Conservation (phyloP, 2,329 filamentous ascomycete species). For the Akanthomyces dipterigenus region DNA sequence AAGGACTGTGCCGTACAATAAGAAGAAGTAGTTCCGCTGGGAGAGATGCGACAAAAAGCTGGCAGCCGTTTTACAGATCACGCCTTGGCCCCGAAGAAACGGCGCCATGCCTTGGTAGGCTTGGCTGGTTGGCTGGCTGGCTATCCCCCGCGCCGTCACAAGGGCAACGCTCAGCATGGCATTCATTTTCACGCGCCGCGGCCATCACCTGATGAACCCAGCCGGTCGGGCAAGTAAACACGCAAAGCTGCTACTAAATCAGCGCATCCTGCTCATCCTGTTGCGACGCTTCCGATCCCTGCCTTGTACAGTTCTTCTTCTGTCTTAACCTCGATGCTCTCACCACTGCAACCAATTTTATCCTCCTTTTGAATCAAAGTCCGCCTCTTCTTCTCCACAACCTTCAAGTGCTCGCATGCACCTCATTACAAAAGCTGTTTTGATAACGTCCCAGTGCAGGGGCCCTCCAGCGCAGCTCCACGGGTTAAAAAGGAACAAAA, state of each 20-base stretch:
- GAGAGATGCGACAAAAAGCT: background rate
- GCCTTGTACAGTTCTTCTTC: background rate
- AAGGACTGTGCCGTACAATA: background rate
- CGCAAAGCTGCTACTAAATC: background rate
- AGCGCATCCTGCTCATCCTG: background rate
- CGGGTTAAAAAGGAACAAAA: conserved; percentile 6
- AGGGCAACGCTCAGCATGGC: conserved; percentile 4
- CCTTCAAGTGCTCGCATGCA: conserved; percentile 1
- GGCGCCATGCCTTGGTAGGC: no score
- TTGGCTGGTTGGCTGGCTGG: background rate
- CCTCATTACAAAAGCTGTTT: background rate
- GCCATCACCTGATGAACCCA: conserved; percentile 4
- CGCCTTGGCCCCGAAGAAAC: no score
- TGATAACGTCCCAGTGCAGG: background rate
- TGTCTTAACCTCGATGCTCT: background rate
- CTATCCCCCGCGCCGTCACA: background rate
- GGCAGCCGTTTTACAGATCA: no score
- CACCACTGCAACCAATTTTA: no score
- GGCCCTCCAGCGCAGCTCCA: background rate
- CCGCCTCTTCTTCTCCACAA: background rate
- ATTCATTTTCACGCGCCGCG: background rate
- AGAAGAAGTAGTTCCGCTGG: background rate
- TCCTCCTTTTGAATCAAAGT: background rate
- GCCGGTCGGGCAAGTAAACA: background rate
- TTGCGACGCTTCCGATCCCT: background rate